phyloP scores from a whole-genome alignment of 805 yeast species.

The Lipomyces spencermartinsiae region DNA sequence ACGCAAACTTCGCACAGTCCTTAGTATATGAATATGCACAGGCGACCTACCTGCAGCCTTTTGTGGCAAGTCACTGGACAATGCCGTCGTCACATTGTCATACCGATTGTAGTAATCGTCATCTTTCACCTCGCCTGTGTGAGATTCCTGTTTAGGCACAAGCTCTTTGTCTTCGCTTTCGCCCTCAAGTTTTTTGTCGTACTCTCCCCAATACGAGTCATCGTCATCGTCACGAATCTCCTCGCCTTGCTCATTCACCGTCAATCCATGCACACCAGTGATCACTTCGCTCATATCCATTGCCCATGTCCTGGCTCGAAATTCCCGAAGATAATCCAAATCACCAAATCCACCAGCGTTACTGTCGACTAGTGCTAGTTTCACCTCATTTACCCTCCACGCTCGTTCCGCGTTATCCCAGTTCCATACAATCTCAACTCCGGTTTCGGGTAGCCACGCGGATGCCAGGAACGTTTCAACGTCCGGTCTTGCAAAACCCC shows the following conservation, averaged over 20 bases:
- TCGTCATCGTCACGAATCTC: constrained; percentile 29
- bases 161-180: constrained; percentile 14
- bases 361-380: not conserved
- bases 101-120: constrained; percentile 32
- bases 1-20: constrained; percentile 20
- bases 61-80: constrained; percentile 37
- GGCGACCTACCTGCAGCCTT: not conserved
- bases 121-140: constrained; percentile 16
- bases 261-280: constrained; percentile 7
- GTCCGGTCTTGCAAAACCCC: constrained; percentile 27
- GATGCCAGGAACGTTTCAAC: constrained; percentile 19
- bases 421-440: constrained; percentile 17
- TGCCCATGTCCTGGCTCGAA: constrained; percentile 1
- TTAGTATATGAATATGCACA: constrained; percentile 14
- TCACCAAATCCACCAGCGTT: constrained; percentile 3
- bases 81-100: constrained; percentile 37
- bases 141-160: not conserved
- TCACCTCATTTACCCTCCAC: constrained; percentile 31
- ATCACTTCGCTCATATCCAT: not conserved
- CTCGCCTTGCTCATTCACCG: constrained; percentile 15
- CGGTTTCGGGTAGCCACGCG: constrained; percentile 10
- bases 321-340: constrained; percentile 2
- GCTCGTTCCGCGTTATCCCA: constrained; percentile 22
- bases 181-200: constrained; percentile 38
- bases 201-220: constrained; percentile 35